Conservation (phyloP, 2,329 filamentous ascomycete species). For the Neobulgaria alba region DNA sequence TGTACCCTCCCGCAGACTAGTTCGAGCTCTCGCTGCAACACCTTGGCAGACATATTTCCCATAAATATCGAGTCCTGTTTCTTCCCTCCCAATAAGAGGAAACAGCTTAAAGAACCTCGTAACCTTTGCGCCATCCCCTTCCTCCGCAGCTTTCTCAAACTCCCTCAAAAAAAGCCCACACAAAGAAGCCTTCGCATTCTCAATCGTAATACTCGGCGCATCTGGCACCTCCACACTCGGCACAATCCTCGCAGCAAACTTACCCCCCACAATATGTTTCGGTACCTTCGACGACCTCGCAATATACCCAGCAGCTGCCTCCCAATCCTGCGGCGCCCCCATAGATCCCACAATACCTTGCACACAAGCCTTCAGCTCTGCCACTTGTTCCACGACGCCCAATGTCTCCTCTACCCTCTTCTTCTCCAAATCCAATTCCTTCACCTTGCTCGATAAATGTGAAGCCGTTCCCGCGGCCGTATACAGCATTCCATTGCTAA, state of each 20-base stretch:
- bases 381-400: constrained; percentile 88
- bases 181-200: constrained; percentile 79
- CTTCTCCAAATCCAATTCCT: constrained; percentile 83
- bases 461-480: constrained; percentile 77
- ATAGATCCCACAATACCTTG: constrained; percentile 91
- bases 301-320: constrained; percentile 86
- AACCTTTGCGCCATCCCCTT: constrained; percentile 80
- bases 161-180: constrained; percentile 87
- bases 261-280: constrained; percentile 67
- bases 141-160: constrained; percentile 84
- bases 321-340: constrained; percentile 98
- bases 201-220: constrained; percentile 75
- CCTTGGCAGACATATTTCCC: constrained; percentile 94
- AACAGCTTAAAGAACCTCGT: constrained; percentile 98
- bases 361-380: constrained; percentile 93
- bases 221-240: constrained; percentile 95
- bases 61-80: constrained; percentile 89
- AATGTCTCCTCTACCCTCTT: constrained; percentile 83
- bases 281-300: constrained; percentile 76
- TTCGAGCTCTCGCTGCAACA: constrained; percentile 74
- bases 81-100: constrained; percentile 79
- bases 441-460: constrained; percentile 78
- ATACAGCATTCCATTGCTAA: constrained; percentile 87
- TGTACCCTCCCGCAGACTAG: constrained; percentile 64
- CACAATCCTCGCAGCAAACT: constrained; percentile 86